These are phyloP conservation scores for Tricholoma furcatifolium DNA, from an alignment of 768 basidiomycete genomes.

Conservation along the genomic window DNA sequence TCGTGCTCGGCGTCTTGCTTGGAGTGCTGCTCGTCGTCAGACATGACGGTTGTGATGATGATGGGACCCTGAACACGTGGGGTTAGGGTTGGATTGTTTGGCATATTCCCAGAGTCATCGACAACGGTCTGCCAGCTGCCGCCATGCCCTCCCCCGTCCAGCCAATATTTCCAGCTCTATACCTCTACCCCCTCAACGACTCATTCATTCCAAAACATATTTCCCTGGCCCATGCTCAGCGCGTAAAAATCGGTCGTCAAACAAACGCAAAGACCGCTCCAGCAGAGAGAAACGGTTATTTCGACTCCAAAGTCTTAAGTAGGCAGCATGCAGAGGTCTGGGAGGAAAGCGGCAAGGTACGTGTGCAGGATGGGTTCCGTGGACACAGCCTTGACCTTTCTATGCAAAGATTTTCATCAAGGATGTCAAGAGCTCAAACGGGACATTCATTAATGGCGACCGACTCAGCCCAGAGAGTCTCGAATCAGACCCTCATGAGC, in stretches of 20 bases:
- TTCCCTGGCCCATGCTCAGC: slow-evolving; percentile 63
- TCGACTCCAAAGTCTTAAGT: slow-evolving; percentile 92
- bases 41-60: background rate
- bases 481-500: slow-evolving; percentile 90
- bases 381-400: slow-evolving; percentile 7
- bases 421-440: slow-evolving; percentile 97
- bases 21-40: background rate
- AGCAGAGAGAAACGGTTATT: slow-evolving; percentile 91
- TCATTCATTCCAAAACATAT: slow-evolving; percentile 95
- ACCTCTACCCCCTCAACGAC: slow-evolving; percentile 91
- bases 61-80: background rate
- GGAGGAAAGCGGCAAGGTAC: slow-evolving; percentile 85
- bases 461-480: slow-evolving; percentile 85
- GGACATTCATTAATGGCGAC: slow-evolving; percentile 97
- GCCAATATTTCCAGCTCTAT: slow-evolving; percentile 45
- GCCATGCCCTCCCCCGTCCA: slow-evolving; percentile 28
- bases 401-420: slow-evolving; percentile 86
- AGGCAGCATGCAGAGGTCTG: slow-evolving; percentile 98
- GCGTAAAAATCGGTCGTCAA: slow-evolving; percentile 91
- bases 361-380: slow-evolving; percentile 8
- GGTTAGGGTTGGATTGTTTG: slow-evolving; percentile 21
- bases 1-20: background rate
- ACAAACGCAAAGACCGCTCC: slow-evolving; percentile 96
- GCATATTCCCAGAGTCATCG: slow-evolving; percentile 6
- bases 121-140: slow-evolving; percentile 18